A percentile compares a stretch with the other conserved stretches of the same genome.
These are phyloP conservation scores for Emericellopsis cladophorae DNA, from an alignment of 2,329 filamentous ascomycete genomes.

Conservation along the genomic window DNA sequence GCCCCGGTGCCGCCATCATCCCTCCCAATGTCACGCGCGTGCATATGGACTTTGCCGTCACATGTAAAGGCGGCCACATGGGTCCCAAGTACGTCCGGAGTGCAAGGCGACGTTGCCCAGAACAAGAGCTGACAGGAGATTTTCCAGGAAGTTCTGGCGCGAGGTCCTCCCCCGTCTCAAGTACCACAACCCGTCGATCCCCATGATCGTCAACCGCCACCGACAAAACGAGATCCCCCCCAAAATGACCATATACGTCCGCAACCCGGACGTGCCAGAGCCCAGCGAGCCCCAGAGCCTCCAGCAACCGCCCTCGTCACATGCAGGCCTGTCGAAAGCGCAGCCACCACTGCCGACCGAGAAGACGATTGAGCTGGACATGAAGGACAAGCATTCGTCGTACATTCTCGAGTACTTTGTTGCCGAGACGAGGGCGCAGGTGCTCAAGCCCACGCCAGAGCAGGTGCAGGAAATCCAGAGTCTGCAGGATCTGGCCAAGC, in stretches of 20 bases:
- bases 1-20: constrained; percentile 71
- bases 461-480: constrained; percentile 46
- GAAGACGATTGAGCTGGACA: constrained; percentile 42
- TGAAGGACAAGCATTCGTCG: constrained; percentile 47
- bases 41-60: constrained; percentile 58
- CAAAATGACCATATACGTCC: constrained; percentile 53
- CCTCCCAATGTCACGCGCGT: constrained; percentile 65
- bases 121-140: background rate
- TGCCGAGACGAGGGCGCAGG: constrained; percentile 45
- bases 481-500: constrained; percentile 38
- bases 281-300: constrained; percentile 6
- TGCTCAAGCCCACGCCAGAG: constrained; percentile 42
- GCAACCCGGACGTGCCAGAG: constrained; percentile 18
- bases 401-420: constrained; percentile 54
- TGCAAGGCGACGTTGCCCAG: background rate
- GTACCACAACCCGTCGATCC: constrained; percentile 80
- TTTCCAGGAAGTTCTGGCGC: constrained; percentile 73
- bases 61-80: constrained; percentile 53
- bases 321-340: constrained; percentile 31
- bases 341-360: constrained; percentile 34
- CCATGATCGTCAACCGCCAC: constrained; percentile 70
- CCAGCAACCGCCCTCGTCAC: constrained; percentile 33
- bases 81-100: constrained; percentile 51
- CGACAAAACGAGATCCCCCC: constrained; percentile 41
- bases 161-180: constrained; percentile 75